Evolutionary conservation across 345 rosid species (phyloP).

Genomic region (Alliaria petiolata): DNA sequence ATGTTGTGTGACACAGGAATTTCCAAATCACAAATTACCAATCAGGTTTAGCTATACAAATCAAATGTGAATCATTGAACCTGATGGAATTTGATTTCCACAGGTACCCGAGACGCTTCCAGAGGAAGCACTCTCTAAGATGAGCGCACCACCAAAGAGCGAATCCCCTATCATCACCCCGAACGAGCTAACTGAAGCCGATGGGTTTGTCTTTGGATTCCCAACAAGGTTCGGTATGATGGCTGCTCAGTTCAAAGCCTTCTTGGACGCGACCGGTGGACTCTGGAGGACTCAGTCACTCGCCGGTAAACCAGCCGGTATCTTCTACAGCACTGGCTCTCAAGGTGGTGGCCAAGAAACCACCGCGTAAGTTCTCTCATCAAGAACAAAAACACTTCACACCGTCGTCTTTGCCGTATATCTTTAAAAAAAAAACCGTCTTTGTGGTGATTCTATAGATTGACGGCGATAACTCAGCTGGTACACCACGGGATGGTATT

Average conservation of each 20-base stretch:
- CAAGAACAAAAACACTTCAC: not conserved
- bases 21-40: not conserved
- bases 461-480: slow-evolving; percentile 94
- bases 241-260: slow-evolving; percentile 97
- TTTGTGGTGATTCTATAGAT: slow-evolving; percentile 34
- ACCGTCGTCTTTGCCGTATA: not conserved
- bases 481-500: slow-evolving; percentile 96
- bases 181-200: slow-evolving; percentile 76
- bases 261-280: slow-evolving; percentile 91
- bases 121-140: slow-evolving; percentile 74
- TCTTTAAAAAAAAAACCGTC: not conserved
- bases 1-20: no score
- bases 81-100: slow-evolving; percentile 5
- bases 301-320: slow-evolving; percentile 96
- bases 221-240: slow-evolving; percentile 99
- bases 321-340: slow-evolving; percentile 96
- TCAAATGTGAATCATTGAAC: not conserved
- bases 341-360: slow-evolving; percentile 99
- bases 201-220: slow-evolving; percentile 86
- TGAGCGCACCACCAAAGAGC: slow-evolving; percentile 90
- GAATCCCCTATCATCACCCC: slow-evolving; percentile 80
- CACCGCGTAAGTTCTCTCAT: slow-evolving; percentile 62
- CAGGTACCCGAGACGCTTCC: slow-evolving; percentile 92
- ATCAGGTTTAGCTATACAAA: not conserved
- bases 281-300: slow-evolving; percentile 91